Evolutionary conservation across 1,139 yeast species (phyloP), one percentile per base, ranked within the genome.

Genomic region (Pichia sp.): DNA sequence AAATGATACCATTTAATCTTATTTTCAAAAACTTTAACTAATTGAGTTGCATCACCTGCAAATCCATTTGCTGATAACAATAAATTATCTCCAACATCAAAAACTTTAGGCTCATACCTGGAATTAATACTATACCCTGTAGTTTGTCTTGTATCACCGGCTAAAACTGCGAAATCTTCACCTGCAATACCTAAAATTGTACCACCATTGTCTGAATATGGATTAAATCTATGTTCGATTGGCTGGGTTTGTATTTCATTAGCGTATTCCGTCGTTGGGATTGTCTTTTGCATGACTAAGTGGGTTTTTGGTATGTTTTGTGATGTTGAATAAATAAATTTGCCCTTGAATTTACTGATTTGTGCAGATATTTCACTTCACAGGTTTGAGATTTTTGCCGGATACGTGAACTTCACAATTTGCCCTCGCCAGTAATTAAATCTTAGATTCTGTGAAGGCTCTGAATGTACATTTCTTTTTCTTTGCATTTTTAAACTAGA

Each of bases 101-200:
- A 85, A 49, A 92, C 86, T 68, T 88, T 89, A 42, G 96, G 95
- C 67, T 88, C 95, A 66, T 85, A 84, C 63, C 99, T 80, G 22
- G 97, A 82, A 66, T 92, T 89, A 68, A 92, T 94, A 54, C 89
- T 83, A 70, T 88, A 92, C 34, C 97, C 98, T 35, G 85, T 84
- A 8, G 95, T 89, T 65, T 86, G 96, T 72, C 99, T 84, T 22
- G 99, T 92, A 67, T 94, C 98, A 44, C 98, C 97, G 1, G 99
- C 98, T 53, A 92, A 75, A 38, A 92, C 94, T 29, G 96, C 97
- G 63, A 89, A 92, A 68, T 92, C 97, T 64, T 87, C 87, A 43
- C 99, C 98, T 3, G 98, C 97, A 68, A 92, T 92, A 51, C 97
- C 99, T 57, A 92, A 72, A 50, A 90, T 92, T 8, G 97, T 90